These are phyloP conservation scores for Phytophthora ohioensis DNA, from an alignment of 352 stramenopile genomes.

Conservation along the genomic window DNA sequence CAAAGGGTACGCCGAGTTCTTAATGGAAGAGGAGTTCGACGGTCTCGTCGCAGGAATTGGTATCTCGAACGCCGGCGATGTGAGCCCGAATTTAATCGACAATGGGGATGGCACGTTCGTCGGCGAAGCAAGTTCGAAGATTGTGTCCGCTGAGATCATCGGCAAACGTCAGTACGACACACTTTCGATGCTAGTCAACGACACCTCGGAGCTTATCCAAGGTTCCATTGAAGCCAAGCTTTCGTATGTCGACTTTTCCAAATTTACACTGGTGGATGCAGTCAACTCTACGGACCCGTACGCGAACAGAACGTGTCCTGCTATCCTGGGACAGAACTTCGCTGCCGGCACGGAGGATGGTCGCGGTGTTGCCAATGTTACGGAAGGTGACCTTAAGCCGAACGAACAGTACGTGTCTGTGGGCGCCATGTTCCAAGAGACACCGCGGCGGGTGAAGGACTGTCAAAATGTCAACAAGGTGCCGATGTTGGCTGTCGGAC, in stretches of 20 bases:
- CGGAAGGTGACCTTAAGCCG: background rate
- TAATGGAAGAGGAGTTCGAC: constrained; percentile 47
- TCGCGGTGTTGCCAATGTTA: constrained; percentile 8
- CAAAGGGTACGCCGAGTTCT: constrained; percentile 68
- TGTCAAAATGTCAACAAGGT: constrained; percentile 58
- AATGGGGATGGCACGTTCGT: constrained; percentile 54
- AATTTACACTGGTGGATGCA: background rate
- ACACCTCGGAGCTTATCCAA: background rate
- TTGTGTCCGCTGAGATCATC: constrained; percentile 60
- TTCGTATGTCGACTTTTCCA: constrained; percentile 6
- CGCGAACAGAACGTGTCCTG: background rate
- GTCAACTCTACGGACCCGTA: background rate
- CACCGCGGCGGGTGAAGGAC: constrained; percentile 50
- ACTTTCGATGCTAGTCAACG: constrained; percentile 35
- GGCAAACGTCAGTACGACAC: constrained; percentile 50
- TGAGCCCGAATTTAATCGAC: constrained; percentile 60
- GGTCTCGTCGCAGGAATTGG: constrained; percentile 46
- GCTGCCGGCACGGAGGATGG: background rate
- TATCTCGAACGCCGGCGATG: constrained; percentile 57
- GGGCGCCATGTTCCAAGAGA: background rate
- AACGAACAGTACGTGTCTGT: background rate
- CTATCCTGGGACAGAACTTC: constrained; percentile 1
- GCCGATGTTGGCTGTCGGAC: constrained; percentile 44
- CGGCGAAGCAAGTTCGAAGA: constrained; percentile 41
- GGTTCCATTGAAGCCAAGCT: constrained; percentile 1